Conservation (phyloP, 495 filamentous ascomycete species). For the Parathielavia hyrcaniae region DNA sequence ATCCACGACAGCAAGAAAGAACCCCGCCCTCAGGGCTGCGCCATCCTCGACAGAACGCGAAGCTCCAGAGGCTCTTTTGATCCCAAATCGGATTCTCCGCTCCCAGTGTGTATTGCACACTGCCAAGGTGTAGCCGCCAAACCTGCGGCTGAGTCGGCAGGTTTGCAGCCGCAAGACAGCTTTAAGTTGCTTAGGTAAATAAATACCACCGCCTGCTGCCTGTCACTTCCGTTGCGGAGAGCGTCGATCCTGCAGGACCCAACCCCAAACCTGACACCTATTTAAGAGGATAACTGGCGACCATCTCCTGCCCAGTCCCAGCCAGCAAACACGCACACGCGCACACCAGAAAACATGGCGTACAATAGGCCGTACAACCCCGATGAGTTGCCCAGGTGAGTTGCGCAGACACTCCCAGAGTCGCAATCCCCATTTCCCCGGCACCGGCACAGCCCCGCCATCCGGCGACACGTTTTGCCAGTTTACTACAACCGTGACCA, state of each 20-base stretch:
- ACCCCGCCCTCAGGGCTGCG: neutral
- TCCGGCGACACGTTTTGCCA: slow-evolving; percentile 5
- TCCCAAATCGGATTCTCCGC: slow-evolving; percentile 2
- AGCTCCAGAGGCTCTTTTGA: neutral
- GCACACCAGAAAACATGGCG: slow-evolving; percentile 57
- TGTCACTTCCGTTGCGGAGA: neutral
- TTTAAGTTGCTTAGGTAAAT: neutral
- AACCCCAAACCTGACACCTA: slow-evolving; percentile 23
- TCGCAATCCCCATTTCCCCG: slow-evolving; percentile 19
- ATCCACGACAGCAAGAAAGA: neutral
- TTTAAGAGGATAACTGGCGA: slow-evolving; percentile 17
- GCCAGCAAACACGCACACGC: neutral
- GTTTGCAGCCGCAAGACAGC: neutral
- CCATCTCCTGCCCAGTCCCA: slow-evolving; percentile 15
- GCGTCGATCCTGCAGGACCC: slow-evolving; percentile 2
- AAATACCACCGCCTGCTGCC: slow-evolving; percentile 12
- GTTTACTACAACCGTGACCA: neutral
- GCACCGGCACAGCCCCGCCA: slow-evolving; percentile 9
- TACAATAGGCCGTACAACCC: slow-evolving; percentile 92
- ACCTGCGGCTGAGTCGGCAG: slow-evolving; percentile 17
- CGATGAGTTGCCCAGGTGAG: slow-evolving; percentile 94
- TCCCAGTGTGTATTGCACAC: too few species aligned
- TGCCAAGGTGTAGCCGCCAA: slow-evolving; percentile 9
- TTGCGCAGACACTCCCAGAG: slow-evolving; percentile 19
- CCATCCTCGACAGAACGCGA: neutral